phyloP scores from a whole-genome alignment of 2,329 filamentous ascomycete species.

The Tolypocladium pustulatum region DNA sequence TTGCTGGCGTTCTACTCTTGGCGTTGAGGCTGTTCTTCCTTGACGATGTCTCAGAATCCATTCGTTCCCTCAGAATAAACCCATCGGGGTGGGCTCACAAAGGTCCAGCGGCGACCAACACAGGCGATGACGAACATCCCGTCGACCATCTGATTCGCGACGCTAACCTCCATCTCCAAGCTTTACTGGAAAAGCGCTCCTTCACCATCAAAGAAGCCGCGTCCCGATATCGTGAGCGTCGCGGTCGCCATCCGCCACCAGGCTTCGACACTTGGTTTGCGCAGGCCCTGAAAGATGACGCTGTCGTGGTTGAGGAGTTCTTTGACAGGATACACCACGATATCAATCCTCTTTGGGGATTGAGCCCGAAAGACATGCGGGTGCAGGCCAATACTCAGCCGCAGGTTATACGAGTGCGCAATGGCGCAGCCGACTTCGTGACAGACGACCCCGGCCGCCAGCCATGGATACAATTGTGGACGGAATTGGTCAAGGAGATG shows the following conservation, averaged over 20 bases:
- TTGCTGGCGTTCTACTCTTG: background rate
- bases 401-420: constrained; percentile 35
- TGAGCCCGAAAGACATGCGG: constrained; percentile 30
- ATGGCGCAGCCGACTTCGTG: constrained; percentile 26
- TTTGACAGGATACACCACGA: constrained; percentile 57
- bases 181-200: background rate
- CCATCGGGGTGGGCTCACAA: background rate
- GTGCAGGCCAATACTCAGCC: constrained; percentile 29
- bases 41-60: background rate
- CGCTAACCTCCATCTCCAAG: background rate
- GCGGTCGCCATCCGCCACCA: constrained; percentile 51
- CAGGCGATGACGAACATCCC: background rate
- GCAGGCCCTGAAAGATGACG: constrained; percentile 38
- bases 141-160: background rate
- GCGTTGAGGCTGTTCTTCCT: background rate
- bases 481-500: constrained; percentile 37
- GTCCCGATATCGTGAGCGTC: constrained; percentile 41
- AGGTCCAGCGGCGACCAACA: background rate
- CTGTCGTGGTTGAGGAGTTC: constrained; percentile 50
- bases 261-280: constrained; percentile 51
- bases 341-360: constrained; percentile 48
- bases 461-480: constrained; percentile 37
- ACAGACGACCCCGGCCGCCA: constrained; percentile 29
- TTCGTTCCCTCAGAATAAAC: background rate
- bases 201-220: constrained; percentile 36